Conservation (phyloP, 2,329 filamentous ascomycete genomes). For the Lomentospora prolificans region DNA sequence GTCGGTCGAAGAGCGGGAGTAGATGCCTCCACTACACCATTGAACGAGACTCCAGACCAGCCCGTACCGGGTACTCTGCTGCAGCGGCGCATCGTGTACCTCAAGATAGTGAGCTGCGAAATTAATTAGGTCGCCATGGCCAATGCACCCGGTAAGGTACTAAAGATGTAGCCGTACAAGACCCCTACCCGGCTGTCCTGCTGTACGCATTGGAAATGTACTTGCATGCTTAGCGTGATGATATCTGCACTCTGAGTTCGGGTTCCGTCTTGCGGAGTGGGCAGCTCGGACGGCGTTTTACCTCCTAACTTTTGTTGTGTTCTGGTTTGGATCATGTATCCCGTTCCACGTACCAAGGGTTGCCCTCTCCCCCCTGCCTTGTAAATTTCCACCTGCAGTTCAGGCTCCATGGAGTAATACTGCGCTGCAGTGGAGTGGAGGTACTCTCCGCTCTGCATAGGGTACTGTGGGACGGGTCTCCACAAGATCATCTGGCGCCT, state of each 20-base stretch:
- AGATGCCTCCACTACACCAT: no score
- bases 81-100: neutral
- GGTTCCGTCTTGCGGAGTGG: neutral
- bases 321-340: neutral
- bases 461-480: neutral
- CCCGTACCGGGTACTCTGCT: neutral
- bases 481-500: neutral
- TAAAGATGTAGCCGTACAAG: neutral
- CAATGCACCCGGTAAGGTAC: neutral
- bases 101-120: neutral
- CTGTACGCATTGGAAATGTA: neutral
- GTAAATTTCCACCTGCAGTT: constrained; percentile 2
- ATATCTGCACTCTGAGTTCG: neutral
- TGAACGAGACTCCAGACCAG: no score
- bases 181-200: neutral
- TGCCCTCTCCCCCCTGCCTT: neutral
- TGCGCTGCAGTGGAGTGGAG: neutral
- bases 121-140: neutral
- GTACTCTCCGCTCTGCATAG: neutral
- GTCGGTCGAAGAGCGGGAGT: no score
- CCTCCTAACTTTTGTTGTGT: neutral
- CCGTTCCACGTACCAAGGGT: neutral
- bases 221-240: constrained; percentile 1
- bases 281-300: neutral
- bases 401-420: neutral